Evolutionary conservation across 371 early-diverging fungal species (phyloP).

Genomic region (Rhizopus arrhizus): DNA sequence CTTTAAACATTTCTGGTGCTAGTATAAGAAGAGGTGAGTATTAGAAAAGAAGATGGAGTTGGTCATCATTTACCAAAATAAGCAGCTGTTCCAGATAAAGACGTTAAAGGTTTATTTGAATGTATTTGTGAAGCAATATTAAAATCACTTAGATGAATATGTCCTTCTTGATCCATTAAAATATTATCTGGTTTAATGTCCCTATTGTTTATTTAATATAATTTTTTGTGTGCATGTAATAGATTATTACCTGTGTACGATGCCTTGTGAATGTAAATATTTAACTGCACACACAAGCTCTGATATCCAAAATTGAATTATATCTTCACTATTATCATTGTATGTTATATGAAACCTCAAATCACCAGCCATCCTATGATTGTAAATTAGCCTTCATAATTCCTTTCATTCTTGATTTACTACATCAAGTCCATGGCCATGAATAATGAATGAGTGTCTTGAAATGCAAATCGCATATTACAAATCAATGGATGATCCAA

Average conservation of each 20-base stretch:
- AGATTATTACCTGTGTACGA: slow-evolving; percentile 64
- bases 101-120: slow-evolving; percentile 44
- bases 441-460: slow-evolving; percentile 73
- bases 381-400: slow-evolving; percentile 55
- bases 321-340: slow-evolving; percentile 61
- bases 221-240: no score
- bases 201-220: slow-evolving; percentile 22
- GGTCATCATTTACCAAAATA: slow-evolving; percentile 63
- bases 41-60: not conserved
- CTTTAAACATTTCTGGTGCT: slow-evolving; percentile 77
- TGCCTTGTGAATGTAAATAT: slow-evolving; percentile 70
- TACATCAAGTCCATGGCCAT: slow-evolving; percentile 84
- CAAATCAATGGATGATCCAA: slow-evolving; percentile 73
- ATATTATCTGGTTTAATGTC: slow-evolving; percentile 83
- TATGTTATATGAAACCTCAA: slow-evolving; percentile 72
- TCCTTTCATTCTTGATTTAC: not conserved
- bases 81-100: slow-evolving; percentile 69
- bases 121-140: slow-evolving; percentile 65
- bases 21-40: slow-evolving; percentile 11
- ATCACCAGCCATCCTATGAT: slow-evolving; percentile 73
- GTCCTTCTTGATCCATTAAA: slow-evolving; percentile 67
- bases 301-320: slow-evolving; percentile 70
- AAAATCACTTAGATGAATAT: slow-evolving; percentile 75
- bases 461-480: slow-evolving; percentile 79
- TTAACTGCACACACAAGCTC: slow-evolving; percentile 68